Base-by-base conservation (phyloP, 305 asterid species). In the Rubia balearica region DNA sequence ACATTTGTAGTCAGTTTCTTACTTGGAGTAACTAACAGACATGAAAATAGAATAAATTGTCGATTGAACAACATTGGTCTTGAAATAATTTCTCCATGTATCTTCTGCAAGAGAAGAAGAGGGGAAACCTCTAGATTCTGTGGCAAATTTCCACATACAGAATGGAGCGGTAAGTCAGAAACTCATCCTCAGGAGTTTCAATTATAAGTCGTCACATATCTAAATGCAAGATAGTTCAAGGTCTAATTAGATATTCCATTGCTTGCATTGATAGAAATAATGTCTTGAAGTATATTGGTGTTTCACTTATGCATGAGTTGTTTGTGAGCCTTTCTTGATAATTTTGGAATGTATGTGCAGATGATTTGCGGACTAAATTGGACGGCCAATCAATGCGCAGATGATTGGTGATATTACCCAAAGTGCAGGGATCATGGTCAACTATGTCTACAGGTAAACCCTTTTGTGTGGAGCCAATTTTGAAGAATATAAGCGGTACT, bases 331-430 rank as follows among this genome's bases (percentile, higher is more conserved):
- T 27, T 42, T 40, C 68, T 19, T 41, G 13, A 67, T 73, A 67
- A 56, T 30, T 42, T n/a, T 3, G 61, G 46, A 10, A 19, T 24
- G 38, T 0, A 33, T 27, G 46, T 67, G n/a, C 81, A 93, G 97
- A 87, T 93, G 88, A 68, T 93, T 71, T 97, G 97, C 73, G 75
- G 96, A 74, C 88, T 89, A 64, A 91, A 93, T 73, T 93, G 98
- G 98, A 86, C 86, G 97, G 97, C 97, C 19, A 96, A 91, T 84
- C 88, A 84, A 68, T 93, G 97, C 42, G 90, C 85, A 40, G 89
- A 88, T 70, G 40, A 36, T 36, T 36, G 40, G 6, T 6, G 98
- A 96, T 65, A 87, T 91, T 60, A 73, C 67, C 53, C 96, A 89
- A 82, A 93, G 97, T 80, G 97, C 84, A 72, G 96, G 98, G 80